Conservation (phyloP, 768 basidiomycete species). For the Porpolomopsis calyptriformis region DNA sequence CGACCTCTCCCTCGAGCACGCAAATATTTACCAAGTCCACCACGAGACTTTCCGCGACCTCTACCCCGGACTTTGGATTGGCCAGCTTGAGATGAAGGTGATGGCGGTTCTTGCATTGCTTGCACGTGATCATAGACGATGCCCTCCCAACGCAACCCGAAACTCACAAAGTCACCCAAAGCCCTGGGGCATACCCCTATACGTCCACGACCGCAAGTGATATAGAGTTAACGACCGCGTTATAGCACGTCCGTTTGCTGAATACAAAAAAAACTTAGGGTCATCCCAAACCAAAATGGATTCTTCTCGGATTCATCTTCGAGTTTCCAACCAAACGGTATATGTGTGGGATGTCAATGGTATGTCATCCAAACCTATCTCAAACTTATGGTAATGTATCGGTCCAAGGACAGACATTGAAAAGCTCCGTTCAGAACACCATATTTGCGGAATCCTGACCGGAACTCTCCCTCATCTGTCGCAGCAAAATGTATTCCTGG, state of each 20-base stretch:
- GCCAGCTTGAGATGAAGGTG: constrained; percentile 10
- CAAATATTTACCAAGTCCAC: constrained; percentile 65
- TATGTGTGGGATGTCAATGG: constrained; percentile 89
- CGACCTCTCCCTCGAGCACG: constrained; percentile 58
- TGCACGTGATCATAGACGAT: too few species aligned
- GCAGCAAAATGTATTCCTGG: constrained; percentile 94
- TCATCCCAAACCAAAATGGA: too few species aligned
- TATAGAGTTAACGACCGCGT: too few species aligned
- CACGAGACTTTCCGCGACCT: constrained; percentile 49
- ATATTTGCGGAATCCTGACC: constrained; percentile 72
- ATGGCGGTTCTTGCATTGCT: too few species aligned
- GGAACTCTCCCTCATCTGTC: constrained; percentile 92
- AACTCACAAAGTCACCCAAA: too few species aligned
- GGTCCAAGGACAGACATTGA: constrained; percentile 53
- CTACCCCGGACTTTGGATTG: constrained; percentile 24
- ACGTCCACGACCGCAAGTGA: too few species aligned
- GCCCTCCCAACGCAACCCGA: too few species aligned
- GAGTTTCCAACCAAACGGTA: constrained; percentile 67
- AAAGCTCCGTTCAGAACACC: constrained; percentile 65
- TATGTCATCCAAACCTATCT: constrained; percentile 17
- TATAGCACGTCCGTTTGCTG: too few species aligned
- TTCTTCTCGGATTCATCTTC: constrained; percentile 52
- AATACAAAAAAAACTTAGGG: too few species aligned
- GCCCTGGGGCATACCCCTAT: too few species aligned
- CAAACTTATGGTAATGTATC: neutral